Evolutionary conservation across 805 yeast species (phyloP).

Genomic region (Sugiyamaella americana): DNA sequence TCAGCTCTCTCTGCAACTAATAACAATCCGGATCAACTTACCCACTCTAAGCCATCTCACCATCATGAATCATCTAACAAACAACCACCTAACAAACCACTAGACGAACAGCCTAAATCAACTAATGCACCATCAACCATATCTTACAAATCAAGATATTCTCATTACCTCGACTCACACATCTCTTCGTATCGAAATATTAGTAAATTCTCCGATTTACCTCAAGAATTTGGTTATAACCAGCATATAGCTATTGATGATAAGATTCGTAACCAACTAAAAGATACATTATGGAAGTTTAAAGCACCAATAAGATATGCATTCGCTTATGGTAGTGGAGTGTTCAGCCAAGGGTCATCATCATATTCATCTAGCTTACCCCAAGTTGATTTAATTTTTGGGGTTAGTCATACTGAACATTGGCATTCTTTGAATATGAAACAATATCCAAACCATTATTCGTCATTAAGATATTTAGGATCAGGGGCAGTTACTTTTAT

Average conservation of each 20-base stretch:
- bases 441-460: constrained; percentile 71
- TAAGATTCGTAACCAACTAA: constrained; percentile 40
- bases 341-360: constrained; percentile 64
- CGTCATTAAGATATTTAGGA: constrained; percentile 57
- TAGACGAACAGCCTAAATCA: no score
- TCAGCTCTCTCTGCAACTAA: no score
- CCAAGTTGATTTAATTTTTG: constrained; percentile 81
- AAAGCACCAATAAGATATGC: constrained; percentile 70
- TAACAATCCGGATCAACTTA: no score
- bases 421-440: constrained; percentile 74
- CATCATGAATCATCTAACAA: no score
- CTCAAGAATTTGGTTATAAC: constrained; percentile 53
- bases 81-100: no score
- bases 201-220: constrained; percentile 40
- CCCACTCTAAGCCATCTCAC: no score
- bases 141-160: background rate
- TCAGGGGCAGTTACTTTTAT: constrained; percentile 49
- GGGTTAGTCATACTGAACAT: constrained; percentile 63
- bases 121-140: no score
- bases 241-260: constrained; percentile 47
- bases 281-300: constrained; percentile 49
- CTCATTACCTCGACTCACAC: constrained; percentile 12
- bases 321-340: constrained; percentile 95
- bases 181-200: constrained; percentile 42
- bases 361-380: constrained; percentile 36